Evolutionary conservation across 164 flowering plant genomes (phyloP), one percentile per base, ranked within the genome.

Genomic region (Umbellularia californica): DNA sequence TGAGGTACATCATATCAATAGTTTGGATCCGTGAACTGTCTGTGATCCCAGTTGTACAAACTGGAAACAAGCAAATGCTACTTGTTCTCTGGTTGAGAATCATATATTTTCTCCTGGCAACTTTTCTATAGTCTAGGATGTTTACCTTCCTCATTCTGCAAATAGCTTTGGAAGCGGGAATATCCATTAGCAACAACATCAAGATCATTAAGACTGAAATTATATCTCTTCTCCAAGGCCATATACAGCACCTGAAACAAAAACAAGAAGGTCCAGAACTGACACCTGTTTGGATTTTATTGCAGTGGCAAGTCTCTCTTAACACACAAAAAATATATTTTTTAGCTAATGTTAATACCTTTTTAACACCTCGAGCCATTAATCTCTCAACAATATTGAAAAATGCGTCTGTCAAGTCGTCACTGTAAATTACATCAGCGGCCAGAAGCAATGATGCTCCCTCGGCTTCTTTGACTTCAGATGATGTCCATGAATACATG

Each of bases 341-440:
- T 15, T 2, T 55, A 20, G 60, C 19, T 11, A 30, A 15, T 60
- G 68, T 20, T 28, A 28, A 65, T 87, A 92, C 99, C 98, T 92
- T 92, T 28, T 84, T 80, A 22, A 87, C 77, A 60, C 90, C 87
- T 20, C 62, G 70, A 0, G 87, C 83, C 97, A 95, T 95, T 65
- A 92, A 65, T 77, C 75, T 82, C 81, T 78, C 81, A 58, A 93
- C 71, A 24, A 82, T 82, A 65, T 81, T 76, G 82, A 93, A 93
- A 70, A 95, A 80, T 23, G 91, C 90, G 76, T 87, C 89, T 7
- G 98, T 93, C 68, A 95, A 81, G 73, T 92, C 94, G 79, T 93
- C 93, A 50, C 87, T 89, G 77, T 95, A 95, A 63, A 95, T 88
- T 3, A 95, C 97, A 90, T 95, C 99, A 76, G 99, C 98, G 72